These are phyloP conservation scores for Jaltomata sinuosa DNA, from an alignment of 257 asterid genomes.

Conservation along the genomic window DNA sequence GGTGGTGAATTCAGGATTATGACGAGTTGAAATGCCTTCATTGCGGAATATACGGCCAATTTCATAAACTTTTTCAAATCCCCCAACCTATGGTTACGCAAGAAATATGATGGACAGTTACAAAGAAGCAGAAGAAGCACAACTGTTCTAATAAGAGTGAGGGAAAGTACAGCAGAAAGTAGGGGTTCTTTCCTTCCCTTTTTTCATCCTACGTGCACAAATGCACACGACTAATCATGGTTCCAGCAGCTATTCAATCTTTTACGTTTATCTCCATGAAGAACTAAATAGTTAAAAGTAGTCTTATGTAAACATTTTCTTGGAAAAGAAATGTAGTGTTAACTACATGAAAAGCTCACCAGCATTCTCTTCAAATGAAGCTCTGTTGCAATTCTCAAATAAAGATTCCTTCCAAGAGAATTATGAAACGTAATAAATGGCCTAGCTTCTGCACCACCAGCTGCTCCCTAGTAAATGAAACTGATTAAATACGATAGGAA, in stretches of 20 bases:
- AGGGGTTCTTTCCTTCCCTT: background rate
- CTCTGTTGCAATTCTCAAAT: constrained; percentile 95
- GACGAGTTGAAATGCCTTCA: constrained; percentile 98
- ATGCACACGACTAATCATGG: background rate
- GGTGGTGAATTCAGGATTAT: constrained; percentile 98
- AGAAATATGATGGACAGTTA: background rate
- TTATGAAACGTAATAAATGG: constrained; percentile 93
- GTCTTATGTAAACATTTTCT: background rate
- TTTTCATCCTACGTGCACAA: background rate
- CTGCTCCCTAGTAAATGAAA: constrained; percentile 74
- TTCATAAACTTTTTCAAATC: constrained; percentile 93
- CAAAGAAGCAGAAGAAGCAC: background rate
- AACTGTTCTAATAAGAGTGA: background rate
- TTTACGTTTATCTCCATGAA: background rate
- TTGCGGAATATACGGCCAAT: constrained; percentile 90
- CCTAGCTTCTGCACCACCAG: constrained; percentile 99
- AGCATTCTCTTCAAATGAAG: constrained; percentile 98
- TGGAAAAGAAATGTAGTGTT: background rate
- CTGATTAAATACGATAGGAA: constrained; percentile 5
- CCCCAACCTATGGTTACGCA: constrained; percentile 59
- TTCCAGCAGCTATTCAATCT: background rate
- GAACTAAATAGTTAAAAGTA: background rate
- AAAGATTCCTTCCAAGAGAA: constrained; percentile 97
- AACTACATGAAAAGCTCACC: constrained; percentile 34
- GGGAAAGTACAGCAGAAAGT: background rate